These are phyloP conservation scores for Arctium lappa DNA, from an alignment of 129 eudicot genomes.

Conservation along the genomic window DNA sequence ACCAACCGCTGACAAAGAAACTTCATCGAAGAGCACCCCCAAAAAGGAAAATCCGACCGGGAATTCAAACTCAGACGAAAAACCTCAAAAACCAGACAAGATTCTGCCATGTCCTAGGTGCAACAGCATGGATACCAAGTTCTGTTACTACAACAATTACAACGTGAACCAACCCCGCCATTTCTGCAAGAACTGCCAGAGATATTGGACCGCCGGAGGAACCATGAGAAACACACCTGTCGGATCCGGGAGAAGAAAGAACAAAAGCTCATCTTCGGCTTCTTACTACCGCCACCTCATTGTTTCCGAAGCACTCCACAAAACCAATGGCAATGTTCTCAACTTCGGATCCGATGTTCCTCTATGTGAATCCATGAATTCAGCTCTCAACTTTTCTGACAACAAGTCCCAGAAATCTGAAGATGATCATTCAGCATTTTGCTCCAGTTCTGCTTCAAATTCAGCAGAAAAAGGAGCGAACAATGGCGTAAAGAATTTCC, in stretches of 20 bases:
- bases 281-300: slow-evolving; percentile 40
- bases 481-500: slow-evolving; percentile 15
- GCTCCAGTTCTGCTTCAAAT: slow-evolving; percentile 32
- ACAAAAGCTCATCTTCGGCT: slow-evolving; percentile 38
- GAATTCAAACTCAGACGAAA: slow-evolving; percentile 30
- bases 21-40: slow-evolving; percentile 25
- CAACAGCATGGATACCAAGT: slow-evolving; percentile 79
- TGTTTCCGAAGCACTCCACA: slow-evolving; percentile 34
- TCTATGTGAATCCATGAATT: slow-evolving; percentile 56
- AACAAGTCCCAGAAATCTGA: slow-evolving; percentile 32
- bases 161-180: slow-evolving; percentile 78
- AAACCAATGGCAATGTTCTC: slow-evolving; percentile 35
- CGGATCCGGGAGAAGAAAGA: slow-evolving; percentile 84
- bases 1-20: slow-evolving; percentile 35
- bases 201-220: slow-evolving; percentile 91
- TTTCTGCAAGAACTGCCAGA: slow-evolving; percentile 73
- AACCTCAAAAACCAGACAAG: slow-evolving; percentile 65
- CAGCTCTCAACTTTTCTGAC: slow-evolving; percentile 39
- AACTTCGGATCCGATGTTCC: slow-evolving; percentile 44
- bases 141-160: slow-evolving; percentile 82
- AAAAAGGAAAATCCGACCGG: slow-evolving; percentile 29
- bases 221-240: slow-evolving; percentile 75
- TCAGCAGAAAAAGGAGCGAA: slow-evolving; percentile 25
- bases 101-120: slow-evolving; percentile 78
- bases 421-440: slow-evolving; percentile 21